Evolutionary conservation across 78 protist genomes (phyloP), one percentile per base, ranked within the genome.

Genomic region (Bodo saltans): DNA sequence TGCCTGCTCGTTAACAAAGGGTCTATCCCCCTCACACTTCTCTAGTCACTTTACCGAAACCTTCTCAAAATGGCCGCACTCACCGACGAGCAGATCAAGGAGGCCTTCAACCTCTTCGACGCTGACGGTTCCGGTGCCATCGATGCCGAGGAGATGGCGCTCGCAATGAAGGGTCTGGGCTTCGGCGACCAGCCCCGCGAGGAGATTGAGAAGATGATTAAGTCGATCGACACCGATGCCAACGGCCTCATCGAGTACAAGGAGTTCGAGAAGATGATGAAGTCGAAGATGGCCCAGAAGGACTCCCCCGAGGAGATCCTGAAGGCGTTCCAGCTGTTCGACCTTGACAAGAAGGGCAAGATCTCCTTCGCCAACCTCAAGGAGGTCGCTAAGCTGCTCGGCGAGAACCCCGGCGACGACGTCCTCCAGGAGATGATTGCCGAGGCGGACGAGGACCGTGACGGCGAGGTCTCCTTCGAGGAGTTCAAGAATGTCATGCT

Each of bases 351-450:
- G 70, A 84, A 87, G 29, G 96, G 96, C 82, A 79, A 37, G 33
- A 83, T 93, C 42, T 26, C 83, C 28, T 87, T 85, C 74, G 79
- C 88, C 42, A 83, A 78, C 84, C 38, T 92, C 79, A 79, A 79
- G 72, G 83, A 89, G 35, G 83, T 89, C 4, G 90, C 93, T 2
- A 35, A 79, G 72, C 89, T 89, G 53, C 87, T 92, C 34, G 95
- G 92, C 30, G 94, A 93, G 89, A 74, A 83, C 79, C 78, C 90
- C 76, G 52, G 80, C 33, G 97, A 94, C 60, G 95, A 94, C 72
- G 95, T 91, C 72, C 85, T 94, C 23, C 91, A 90, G 89, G 96
- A 93, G 83, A 93, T 93, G 98, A 92, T 95, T 53, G 95, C 92
- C 34, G 95, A 95, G 87, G 95, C 95, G 32, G 98, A 95, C 75